phyloP scores from a whole-genome alignment of 2,329 filamentous ascomycete genomes.

The Teratosphaeria destructans region DNA sequence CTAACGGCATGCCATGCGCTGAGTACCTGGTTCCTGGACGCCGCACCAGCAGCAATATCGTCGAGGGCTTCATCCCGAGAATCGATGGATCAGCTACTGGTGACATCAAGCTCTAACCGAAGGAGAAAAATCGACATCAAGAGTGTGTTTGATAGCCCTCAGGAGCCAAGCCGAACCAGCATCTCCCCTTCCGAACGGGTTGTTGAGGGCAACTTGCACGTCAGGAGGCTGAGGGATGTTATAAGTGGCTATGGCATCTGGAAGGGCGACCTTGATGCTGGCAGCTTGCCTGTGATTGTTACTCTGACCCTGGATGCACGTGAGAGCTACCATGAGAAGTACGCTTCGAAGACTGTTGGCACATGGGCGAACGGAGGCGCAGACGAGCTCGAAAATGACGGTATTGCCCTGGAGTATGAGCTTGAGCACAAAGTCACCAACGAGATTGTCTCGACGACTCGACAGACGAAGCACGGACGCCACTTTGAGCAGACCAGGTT shows the following conservation, averaged over 20 bases:
- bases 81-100: constrained; percentile 13
- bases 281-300: constrained; percentile 12
- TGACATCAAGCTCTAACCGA: constrained; percentile 5
- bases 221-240: constrained; percentile 6
- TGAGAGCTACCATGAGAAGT: constrained; percentile 9
- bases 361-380: constrained; percentile 7
- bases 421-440: constrained; percentile 9
- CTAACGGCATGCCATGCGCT: constrained; percentile 14
- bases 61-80: constrained; percentile 12
- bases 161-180: constrained; percentile 4
- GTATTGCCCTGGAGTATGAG: constrained; percentile 14
- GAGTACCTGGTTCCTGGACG: constrained; percentile 23
- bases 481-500: constrained; percentile 17
- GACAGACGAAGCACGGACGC: constrained; percentile 8
- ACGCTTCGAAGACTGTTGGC: constrained; percentile 9
- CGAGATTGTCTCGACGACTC: constrained; percentile 4
- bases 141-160: constrained; percentile 6
- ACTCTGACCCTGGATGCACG: constrained; percentile 7
- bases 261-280: constrained; percentile 8
- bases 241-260: background rate
- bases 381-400: constrained; percentile 8
- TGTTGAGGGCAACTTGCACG: constrained; percentile 14
- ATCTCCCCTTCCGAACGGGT: constrained; percentile 8
- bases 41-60: constrained; percentile 18
- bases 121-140: constrained; percentile 7